Evolutionary conservation across 2,329 filamentous ascomycete species (phyloP), one percentile per base, ranked within the genome.

Genomic region (Samsoniella hepiali): DNA sequence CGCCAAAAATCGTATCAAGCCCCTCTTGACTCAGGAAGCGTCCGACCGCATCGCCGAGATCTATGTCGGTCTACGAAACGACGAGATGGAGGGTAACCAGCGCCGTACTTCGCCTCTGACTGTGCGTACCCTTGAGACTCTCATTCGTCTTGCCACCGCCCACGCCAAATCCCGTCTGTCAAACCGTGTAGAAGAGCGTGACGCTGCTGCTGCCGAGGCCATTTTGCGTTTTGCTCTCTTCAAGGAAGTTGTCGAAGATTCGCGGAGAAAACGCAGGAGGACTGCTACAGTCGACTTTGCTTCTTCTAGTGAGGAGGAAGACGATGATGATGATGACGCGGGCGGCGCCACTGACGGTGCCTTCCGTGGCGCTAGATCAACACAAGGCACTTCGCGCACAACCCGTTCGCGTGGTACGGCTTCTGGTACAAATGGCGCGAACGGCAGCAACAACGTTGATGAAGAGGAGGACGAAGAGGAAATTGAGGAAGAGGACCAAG

Each of bases 81-180:
- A 99, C 70, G 94, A 98, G 73, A 88, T 99, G 78, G 90, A 96
- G 71, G 91, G 93, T 63, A 97, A 97, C 72, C 91, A 97, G 76
- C 88, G 95, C 69, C 89, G 93, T 69, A 99, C 95, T 0, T 94
- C 91, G 49, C 95, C 95, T 5, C 91, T 99, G 82, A 99, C 95
- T 10, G 94, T 97, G 7, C 91, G 95, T 88, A 98, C 94, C 2
- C 82, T 99, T 17, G 95, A 99, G 77, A 99, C 95, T 0, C 84
- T 99, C n/a, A 98, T 99, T 73, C 95, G 95, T 87, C 83, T 99
- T 22, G 91, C 95, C 5, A 98, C 94, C 0, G 95, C 95, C 1
- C 95, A 99, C 70, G 95, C 95, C 65, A 99, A 98, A 77, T 87
- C 93, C 7, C 87, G 95, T 36, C 82, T 99, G 7, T 97, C 93